Evolutionary conservation across 2,329 filamentous ascomycete genomes (phyloP).

Genomic region (Penicillium sp.): DNA sequence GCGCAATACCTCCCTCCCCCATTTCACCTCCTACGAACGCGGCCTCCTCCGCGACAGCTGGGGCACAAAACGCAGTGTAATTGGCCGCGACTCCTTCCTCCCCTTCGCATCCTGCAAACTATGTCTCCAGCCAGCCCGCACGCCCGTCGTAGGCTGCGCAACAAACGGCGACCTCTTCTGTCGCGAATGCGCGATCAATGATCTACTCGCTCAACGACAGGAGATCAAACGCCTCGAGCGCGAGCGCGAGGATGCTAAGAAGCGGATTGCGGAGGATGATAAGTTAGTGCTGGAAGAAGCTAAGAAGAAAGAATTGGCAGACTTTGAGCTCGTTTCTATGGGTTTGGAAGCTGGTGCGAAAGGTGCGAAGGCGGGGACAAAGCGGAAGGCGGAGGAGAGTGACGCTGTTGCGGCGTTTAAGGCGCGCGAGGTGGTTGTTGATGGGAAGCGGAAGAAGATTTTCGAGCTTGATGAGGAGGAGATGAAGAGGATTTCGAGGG

Average conservation of each 20-base stretch:
- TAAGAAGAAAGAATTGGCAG: constrained; percentile 67
- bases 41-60: constrained; percentile 78
- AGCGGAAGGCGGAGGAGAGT: constrained; percentile 31
- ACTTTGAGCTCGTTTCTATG: constrained; percentile 84
- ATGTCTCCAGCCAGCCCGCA: constrained; percentile 77
- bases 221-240: constrained; percentile 83
- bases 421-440: constrained; percentile 47
- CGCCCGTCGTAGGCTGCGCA: constrained; percentile 82
- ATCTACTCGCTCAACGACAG: constrained; percentile 87
- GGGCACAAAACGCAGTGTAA: constrained; percentile 78
- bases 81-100: constrained; percentile 87
- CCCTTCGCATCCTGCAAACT: constrained; percentile 86
- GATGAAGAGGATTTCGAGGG: constrained; percentile 66
- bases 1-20: constrained; percentile 85
- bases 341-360: constrained; percentile 49
- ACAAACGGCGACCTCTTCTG: constrained; percentile 86
- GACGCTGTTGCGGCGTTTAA: constrained; percentile 29
- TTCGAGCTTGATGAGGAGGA: constrained; percentile 79
- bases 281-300: constrained; percentile 68
- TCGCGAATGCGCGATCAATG: constrained; percentile 86
- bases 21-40: constrained; percentile 93
- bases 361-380: constrained; percentile 16
- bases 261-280: constrained; percentile 63
- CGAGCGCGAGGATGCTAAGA: constrained; percentile 60
- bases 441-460: constrained; percentile 68